Percentiles rank a stretch among this genome's conserved stretches.
These are phyloP conservation scores for Centaurea solstitialis DNA, from an alignment of 129 eudicot species.

Conservation along the genomic window DNA sequence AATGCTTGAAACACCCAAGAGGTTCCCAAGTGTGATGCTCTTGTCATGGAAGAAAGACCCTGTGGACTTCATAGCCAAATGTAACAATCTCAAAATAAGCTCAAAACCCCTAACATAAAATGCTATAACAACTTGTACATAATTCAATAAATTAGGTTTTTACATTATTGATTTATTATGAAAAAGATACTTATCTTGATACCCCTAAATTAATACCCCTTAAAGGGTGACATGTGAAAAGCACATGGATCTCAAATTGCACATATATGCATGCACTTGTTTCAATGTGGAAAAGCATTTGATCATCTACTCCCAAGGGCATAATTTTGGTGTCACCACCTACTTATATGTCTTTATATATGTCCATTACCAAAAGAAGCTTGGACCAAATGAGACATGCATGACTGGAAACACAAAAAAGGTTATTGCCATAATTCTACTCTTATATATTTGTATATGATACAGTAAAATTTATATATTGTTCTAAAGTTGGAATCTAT, in stretches of 20 bases:
- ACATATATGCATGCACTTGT: slow-evolving; percentile 22
- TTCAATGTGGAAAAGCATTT: slow-evolving; percentile 24
- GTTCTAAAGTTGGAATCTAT: not conserved
- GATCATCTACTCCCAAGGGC: slow-evolving; percentile 29
- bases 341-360: slow-evolving; percentile 23
- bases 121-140: not conserved
- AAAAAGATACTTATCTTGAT: slow-evolving; percentile 4
- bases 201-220: not conserved
- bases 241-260: slow-evolving; percentile 10
- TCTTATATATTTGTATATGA: not conserved
- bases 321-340: slow-evolving; percentile 14
- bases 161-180: not conserved
- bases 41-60: slow-evolving; percentile 79
- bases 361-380: slow-evolving; percentile 26
- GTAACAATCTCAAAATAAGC: not conserved
- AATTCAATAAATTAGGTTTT: not conserved
- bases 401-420: slow-evolving; percentile 11
- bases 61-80: slow-evolving; percentile 52
- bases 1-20: slow-evolving; percentile 69
- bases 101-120: not conserved
- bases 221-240: slow-evolving; percentile 19
- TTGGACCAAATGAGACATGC: slow-evolving; percentile 27
- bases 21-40: slow-evolving; percentile 72
- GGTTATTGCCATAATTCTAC: not conserved
- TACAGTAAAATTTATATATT: not conserved